A percentile compares a stretch with the other conserved stretches of the same genome.
Evolutionary conservation across 2,329 filamentous ascomycete genomes (phyloP).

Genomic region (Colletotrichum gloeosporioides): DNA sequence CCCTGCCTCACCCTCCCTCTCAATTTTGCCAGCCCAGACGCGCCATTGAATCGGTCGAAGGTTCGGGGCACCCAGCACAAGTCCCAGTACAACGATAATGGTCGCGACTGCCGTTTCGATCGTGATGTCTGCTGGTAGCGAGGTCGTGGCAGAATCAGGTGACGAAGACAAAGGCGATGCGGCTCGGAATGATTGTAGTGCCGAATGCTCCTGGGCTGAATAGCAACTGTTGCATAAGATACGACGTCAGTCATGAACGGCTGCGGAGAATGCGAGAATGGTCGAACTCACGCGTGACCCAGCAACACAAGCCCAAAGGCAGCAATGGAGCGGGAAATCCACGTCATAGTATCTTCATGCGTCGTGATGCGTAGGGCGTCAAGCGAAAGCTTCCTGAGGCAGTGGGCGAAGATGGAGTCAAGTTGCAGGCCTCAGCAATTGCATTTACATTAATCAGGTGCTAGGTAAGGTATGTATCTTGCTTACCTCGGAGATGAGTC

Average conservation of each 20-base stretch:
- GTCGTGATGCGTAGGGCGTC: not conserved
- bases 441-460: no score
- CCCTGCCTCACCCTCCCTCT: slow-evolving; percentile 71
- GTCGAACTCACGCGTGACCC: slow-evolving; percentile 77
- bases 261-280: not conserved
- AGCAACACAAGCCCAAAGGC: slow-evolving; percentile 79
- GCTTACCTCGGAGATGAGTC: not conserved
- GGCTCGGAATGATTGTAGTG: slow-evolving; percentile 65
- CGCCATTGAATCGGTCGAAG: slow-evolving; percentile 87
- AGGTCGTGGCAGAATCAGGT: slow-evolving; percentile 48
- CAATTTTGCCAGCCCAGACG: slow-evolving; percentile 83
- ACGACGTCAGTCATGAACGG: slow-evolving; percentile 1
- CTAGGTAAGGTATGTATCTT: not conserved
- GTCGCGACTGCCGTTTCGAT: slow-evolving; percentile 86
- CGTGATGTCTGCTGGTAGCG: slow-evolving; percentile 83
- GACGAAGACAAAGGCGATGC: slow-evolving; percentile 41
- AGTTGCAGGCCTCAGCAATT: not conserved
- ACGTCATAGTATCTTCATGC: slow-evolving; percentile 60
- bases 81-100: slow-evolving; percentile 79
- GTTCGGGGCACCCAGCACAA: slow-evolving; percentile 78
- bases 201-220: slow-evolving; percentile 91
- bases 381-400: not conserved
- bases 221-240: slow-evolving; percentile 73
- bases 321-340: slow-evolving; percentile 74
- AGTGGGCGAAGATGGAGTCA: not conserved